Base-by-base conservation (phyloP, 352 stramenopile genomes). In the Phytophthora fragariaefolia region DNA sequence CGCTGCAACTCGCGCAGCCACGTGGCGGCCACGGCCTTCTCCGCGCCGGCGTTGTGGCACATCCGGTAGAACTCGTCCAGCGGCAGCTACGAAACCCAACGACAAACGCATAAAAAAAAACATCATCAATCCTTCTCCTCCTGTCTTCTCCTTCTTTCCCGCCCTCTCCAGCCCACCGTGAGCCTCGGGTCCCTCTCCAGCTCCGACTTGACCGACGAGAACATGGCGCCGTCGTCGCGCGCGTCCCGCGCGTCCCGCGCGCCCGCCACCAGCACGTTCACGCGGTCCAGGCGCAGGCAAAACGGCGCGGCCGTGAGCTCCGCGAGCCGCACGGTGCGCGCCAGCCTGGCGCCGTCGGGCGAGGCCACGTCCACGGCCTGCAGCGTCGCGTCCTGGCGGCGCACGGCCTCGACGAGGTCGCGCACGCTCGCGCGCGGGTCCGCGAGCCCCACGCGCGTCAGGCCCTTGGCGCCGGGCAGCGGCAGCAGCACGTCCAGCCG, bases 1-100 rank as follows among this genome's bases (percentile, higher is more conserved):
- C 85, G 82, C 58, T 94, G 84, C 52, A 94, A 63, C 50, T 92
- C 85, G 23, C 82, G 68, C 6, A 94, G 67, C 86, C 86, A 94
- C 63, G 90, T 92, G 62, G 85, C 87, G 30, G 84, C 85, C 27
- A 91, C 82, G 0, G 72, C 69, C 60, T 92, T 74, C 38, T 93
- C 86, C 1, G 80, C 84, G 7, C 86, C 84, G 0, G 80, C 83
- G 48, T 87, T 87, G 24, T 89, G 73, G 54, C 86, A 94, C 61
- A 92, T 87, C 48, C 74, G 50, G 63, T 92, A 94, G 58, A 82
- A 94, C 59, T 94, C 84, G 18, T 61, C 50, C 42, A 94, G 50
- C 8, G 86, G 83, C 56, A 94, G 66, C 86, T 94, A 64, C 12
- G 13, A 36, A 36, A 43, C 36, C 23, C 23, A 60, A 53, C n/a